phyloP scores from a whole-genome alignment of 2,329 filamentous ascomycete species.

The Sporothrix humicola region DNA sequence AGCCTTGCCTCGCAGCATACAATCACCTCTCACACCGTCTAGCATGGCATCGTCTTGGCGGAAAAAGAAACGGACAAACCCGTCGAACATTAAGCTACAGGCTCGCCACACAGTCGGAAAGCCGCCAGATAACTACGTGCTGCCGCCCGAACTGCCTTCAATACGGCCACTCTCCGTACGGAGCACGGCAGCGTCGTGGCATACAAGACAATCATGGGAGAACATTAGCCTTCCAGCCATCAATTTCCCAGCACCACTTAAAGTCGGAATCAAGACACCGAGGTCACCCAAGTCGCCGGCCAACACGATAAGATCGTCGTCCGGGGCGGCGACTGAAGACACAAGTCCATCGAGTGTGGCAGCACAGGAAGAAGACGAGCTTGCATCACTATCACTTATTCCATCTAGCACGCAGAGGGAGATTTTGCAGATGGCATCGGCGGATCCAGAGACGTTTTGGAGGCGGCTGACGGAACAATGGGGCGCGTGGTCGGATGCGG shows the following conservation, averaged over 20 bases:
- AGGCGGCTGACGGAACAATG: slow-evolving; percentile 60
- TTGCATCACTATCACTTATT: slow-evolving; percentile 42
- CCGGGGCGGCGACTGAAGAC: neutral
- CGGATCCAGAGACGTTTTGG: slow-evolving; percentile 58
- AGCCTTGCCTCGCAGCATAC: neutral
- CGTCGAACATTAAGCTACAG: neutral
- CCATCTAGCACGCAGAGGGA: slow-evolving; percentile 56
- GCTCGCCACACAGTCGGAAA: slow-evolving; percentile 20
- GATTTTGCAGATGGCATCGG: slow-evolving; percentile 60
- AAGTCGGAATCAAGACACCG: slow-evolving; percentile 12
- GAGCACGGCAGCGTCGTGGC: slow-evolving; percentile 24
- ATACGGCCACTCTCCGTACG: slow-evolving; percentile 15
- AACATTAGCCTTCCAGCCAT: slow-evolving; percentile 17
- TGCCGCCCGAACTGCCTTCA: neutral
- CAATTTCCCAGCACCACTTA: slow-evolving; percentile 23
- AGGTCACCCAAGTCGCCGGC: slow-evolving; percentile 18
- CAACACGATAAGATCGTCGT: slow-evolving; percentile 5
- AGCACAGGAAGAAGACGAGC: slow-evolving; percentile 30
- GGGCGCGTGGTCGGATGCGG: slow-evolving; percentile 56
- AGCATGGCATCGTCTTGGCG: neutral
- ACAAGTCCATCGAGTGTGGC: neutral
- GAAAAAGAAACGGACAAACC: neutral
- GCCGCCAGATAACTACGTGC: neutral
- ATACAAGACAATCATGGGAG: slow-evolving; percentile 26
- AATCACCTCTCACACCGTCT: slow-evolving; percentile 19